These are phyloP conservation scores for Leptoxyphium fumago DNA, from an alignment of 2,329 filamentous ascomycete genomes.

Conservation along the genomic window DNA sequence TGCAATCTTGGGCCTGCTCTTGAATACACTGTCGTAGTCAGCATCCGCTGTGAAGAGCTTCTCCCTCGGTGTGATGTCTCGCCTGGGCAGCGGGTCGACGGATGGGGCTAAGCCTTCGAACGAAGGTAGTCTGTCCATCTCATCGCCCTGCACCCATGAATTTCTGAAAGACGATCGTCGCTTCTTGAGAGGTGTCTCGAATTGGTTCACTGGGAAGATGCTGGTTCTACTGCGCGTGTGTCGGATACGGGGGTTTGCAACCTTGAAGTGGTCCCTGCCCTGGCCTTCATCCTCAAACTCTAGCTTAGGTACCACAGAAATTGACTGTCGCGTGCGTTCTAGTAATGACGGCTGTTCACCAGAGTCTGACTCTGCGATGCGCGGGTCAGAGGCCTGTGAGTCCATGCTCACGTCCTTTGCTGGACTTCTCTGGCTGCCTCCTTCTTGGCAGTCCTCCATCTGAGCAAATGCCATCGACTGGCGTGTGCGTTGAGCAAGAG, in stretches of 20 bases:
- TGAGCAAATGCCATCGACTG: conserved; percentile 33
- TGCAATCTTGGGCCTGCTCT: conserved; percentile 65
- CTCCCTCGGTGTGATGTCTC: conserved; percentile 44
- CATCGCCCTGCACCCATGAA: not conserved
- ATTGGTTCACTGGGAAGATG: conserved; percentile 40
- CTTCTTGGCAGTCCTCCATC: conserved; percentile 67
- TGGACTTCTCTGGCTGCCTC: conserved; percentile 32
- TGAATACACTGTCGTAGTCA: conserved; percentile 73
- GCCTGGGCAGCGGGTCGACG: conserved; percentile 2
- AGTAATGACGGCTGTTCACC: conserved; percentile 29
- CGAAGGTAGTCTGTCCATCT: not conserved
- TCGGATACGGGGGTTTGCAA: conserved; percentile 2
- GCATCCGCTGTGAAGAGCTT: conserved; percentile 55
- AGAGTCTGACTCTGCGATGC: too few species aligned
- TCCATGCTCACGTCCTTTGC: not conserved
- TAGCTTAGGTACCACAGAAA: conserved; percentile 44
- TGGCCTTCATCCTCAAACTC: conserved; percentile 1
- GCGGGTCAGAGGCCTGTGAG: too few species aligned
- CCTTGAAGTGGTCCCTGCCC: not conserved
- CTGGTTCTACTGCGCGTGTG: conserved; percentile 2
- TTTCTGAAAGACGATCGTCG: not conserved
- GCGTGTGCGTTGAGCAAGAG: conserved; percentile 32
- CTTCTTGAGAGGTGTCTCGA: conserved; percentile 32
- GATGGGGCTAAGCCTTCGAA: conserved; percentile 7
- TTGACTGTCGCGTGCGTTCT: conserved; percentile 69